Evolutionary conservation across 2,329 filamentous ascomycete genomes (phyloP).

Genomic region (Paecilomyces dactylethromorphus): DNA sequence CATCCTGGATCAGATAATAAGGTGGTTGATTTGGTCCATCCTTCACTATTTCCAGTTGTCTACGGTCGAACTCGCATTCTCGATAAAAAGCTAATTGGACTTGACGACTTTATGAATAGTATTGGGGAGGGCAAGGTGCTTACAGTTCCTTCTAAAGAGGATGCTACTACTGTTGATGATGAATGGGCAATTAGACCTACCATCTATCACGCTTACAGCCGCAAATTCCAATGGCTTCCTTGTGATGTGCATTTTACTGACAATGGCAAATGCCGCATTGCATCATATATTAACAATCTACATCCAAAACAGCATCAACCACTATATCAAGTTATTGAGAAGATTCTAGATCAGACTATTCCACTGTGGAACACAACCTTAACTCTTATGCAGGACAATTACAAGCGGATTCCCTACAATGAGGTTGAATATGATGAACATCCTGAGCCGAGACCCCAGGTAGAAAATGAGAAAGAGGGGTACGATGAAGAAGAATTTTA

Average conservation of each 20-base stretch:
- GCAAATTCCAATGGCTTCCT: conserved; percentile 40
- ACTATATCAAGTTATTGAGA: conserved; percentile 28
- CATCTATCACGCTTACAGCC: conserved; percentile 8
- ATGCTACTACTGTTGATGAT: not conserved
- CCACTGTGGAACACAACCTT: conserved; percentile 28
- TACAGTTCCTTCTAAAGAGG: conserved; percentile 3
- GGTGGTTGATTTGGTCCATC: conserved; percentile 60
- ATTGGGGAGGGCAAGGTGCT: conserved; percentile 12
- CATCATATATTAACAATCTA: conserved; percentile 37
- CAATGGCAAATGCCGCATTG: conserved; percentile 18
- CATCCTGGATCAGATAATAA: conserved; percentile 53
- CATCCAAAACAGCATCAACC: conserved; percentile 23
- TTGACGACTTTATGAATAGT: conserved; percentile 16
- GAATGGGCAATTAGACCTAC: not conserved
- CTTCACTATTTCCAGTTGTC: conserved; percentile 42
- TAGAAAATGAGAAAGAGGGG: no score
- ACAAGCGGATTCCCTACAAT: conserved; percentile 6
- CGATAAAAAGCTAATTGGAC: conserved; percentile 8
- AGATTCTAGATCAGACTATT: conserved; percentile 22
- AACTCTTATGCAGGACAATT: conserved; percentile 6
- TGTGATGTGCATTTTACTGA: conserved; percentile 22
- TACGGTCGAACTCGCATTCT: conserved; percentile 22
- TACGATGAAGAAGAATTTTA: no score
- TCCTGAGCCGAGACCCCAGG: not conserved
- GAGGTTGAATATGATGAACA: conserved; percentile 10